phyloP scores from a whole-genome alignment of 371 early-diverging fungal genomes.

The Rhizopus delemar region DNA sequence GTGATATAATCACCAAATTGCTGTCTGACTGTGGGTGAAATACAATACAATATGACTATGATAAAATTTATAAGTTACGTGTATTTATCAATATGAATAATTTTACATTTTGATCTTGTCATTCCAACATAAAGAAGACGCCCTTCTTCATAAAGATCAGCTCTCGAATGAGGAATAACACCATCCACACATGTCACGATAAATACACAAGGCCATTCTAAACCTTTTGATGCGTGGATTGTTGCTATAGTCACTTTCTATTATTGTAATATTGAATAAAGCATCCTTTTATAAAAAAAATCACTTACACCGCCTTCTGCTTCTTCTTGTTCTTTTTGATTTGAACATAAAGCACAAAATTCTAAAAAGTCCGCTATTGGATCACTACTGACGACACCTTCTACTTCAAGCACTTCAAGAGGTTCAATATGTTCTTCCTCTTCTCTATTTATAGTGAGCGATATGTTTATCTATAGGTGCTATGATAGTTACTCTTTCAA shows the following conservation, averaged over 20 bases:
- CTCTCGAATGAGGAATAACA: conserved; percentile 45
- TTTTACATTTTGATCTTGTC: conserved; percentile 48
- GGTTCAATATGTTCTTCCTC: neutral
- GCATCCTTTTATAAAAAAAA: conserved; percentile 9
- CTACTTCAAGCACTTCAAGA: neutral
- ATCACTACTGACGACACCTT: conserved; percentile 10
- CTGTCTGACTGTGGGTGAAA: conserved; percentile 3
- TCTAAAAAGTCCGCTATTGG: conserved; percentile 36
- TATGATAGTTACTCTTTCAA: neutral
- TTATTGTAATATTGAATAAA: conserved; percentile 19
- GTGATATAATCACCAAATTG: neutral
- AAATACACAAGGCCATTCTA: conserved; percentile 70
- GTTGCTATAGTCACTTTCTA: conserved; percentile 59
- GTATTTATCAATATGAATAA: neutral
- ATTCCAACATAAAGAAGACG: conserved; percentile 57
- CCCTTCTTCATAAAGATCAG: conserved; percentile 36
- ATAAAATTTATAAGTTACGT: neutral
- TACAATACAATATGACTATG: conserved; percentile 22
- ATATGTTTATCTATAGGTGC: neutral
- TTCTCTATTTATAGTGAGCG: neutral
- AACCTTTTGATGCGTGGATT: conserved; percentile 51
- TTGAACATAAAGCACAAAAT: conserved; percentile 26
- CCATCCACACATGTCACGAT: conserved; percentile 52
- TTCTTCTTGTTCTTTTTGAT: conserved; percentile 34
- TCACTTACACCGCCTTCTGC: conserved; percentile 28